Base-by-base conservation (phyloP, 2,329 filamentous ascomycete genomes). In the Epicoccum sorghinum region DNA sequence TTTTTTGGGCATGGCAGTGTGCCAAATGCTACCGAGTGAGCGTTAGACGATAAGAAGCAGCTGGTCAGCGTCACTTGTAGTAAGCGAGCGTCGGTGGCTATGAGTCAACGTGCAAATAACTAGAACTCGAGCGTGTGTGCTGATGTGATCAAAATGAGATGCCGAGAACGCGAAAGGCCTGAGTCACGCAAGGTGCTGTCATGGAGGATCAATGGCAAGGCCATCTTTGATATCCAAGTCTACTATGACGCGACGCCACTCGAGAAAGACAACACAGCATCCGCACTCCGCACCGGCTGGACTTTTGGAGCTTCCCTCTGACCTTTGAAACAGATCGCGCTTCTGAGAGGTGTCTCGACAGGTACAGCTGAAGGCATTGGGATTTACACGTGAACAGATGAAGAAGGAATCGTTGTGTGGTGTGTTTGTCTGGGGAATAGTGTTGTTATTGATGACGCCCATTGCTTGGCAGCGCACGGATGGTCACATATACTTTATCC, bases 1-100 rank as follows among this genome's bases (percentile, higher is more conserved):
- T 66, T 80, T 80, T 71, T 80, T 81, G 62, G 79, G 79, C 79
- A 81, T 81, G 59, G 38, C 57, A 49, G 43, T 44, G 45, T 18
- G 40, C 47, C 36, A 48, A 38, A 27, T 35, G 33, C 33, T 33
- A 22, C 40, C 32, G 25, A 27, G 32, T 46, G 46, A 49, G 29
- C 32, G 35, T n/a, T 18, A 27, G 4, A 9, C 39, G n/a, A 44
- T 40, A 33, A 22, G 14, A 37, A 45, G 47, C 41, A 40, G 29
- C 9, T 43, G 29, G 25, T 33, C 37, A 42, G 10, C 27, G 35
- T 35, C 14, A 22, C n/a, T 32, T 30, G 18, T 46, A 30, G 43
- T 44, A 51, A 47, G 52, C 52, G 43, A 39, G 33, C 14, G 30
- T 29, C 38, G 32, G 35, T 32, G 25, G 13, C 27, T 47, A 44